A percentile compares a stretch with the other conserved stretches of the same genome.
Conservation (phyloP, 805 yeast species). For the Jamesozyma spencerorum region DNA sequence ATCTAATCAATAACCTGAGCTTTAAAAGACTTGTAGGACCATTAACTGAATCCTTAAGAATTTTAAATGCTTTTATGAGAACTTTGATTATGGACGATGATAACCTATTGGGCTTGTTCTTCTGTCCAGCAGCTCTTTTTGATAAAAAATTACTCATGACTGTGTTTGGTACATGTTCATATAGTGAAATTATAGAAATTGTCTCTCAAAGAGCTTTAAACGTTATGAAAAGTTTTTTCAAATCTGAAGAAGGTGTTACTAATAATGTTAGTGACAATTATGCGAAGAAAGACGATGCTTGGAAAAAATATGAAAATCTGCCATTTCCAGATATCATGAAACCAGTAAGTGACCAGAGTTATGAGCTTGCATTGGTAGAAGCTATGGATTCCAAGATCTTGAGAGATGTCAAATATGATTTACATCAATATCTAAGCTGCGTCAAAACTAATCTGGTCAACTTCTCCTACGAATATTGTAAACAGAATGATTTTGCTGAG, state of each 20-base stretch:
- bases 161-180: conserved; percentile 5
- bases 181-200: conserved; percentile 4
- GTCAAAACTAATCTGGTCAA: conserved; percentile 5
- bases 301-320: not conserved
- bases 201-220: conserved; percentile 1
- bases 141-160: not conserved
- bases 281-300: not conserved
- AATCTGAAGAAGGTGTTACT: not conserved
- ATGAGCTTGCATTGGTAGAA: not conserved
- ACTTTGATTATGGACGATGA: conserved; percentile 2
- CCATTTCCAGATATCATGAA: not conserved
- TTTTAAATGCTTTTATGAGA: not conserved
- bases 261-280: not conserved
- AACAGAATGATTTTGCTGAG: not conserved
- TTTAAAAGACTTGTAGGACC: conserved; percentile 3
- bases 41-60: conserved; percentile 2
- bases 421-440: conserved; percentile 10
- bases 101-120: conserved; percentile 6
- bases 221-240: conserved; percentile 3
- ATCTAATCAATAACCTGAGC: not conserved
- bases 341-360: not conserved
- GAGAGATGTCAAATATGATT: conserved; percentile 9
- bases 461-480: conserved; percentile 4
- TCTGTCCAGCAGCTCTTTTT: conserved; percentile 6
- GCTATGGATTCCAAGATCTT: conserved; percentile 1